phyloP scores from a whole-genome alignment of 257 asterid genomes.

The Primulina tabacum region DNA sequence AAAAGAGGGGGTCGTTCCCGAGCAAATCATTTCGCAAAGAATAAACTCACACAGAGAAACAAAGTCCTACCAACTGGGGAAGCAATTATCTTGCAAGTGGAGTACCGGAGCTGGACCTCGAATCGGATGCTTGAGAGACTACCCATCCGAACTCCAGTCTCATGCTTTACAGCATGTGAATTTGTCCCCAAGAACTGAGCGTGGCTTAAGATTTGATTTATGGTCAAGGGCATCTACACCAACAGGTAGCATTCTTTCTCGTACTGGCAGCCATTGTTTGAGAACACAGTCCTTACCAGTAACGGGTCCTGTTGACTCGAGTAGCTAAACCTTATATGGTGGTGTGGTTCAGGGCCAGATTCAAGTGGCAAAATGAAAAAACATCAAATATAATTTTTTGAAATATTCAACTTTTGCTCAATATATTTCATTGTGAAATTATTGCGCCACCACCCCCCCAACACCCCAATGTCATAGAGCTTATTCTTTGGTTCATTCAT shows the following conservation, averaged over 20 bases:
- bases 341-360: neutral
- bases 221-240: slow-evolving; percentile 5
- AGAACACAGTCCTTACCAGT: neutral
- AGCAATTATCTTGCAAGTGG: slow-evolving; percentile 18
- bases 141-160: slow-evolving; percentile 19
- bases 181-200: slow-evolving; percentile 16
- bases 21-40: slow-evolving; percentile 2
- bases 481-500: neutral
- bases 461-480: neutral
- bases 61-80: slow-evolving; percentile 19
- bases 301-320: neutral
- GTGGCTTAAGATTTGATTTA: neutral
- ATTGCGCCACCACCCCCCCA: too few relatives aligned
- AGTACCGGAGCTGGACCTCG: slow-evolving; percentile 26
- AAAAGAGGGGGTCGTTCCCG: neutral
- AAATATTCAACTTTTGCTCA: too few relatives aligned
- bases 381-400: too few relatives aligned
- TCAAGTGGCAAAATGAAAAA: too few relatives aligned
- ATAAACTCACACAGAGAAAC: slow-evolving; percentile 18
- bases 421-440: too few relatives aligned
- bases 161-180: slow-evolving; percentile 18
- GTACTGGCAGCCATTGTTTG: neutral
- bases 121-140: slow-evolving; percentile 20
- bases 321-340: neutral
- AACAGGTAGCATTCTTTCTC: neutral